These are phyloP conservation scores for Xylaria longipes DNA, from an alignment of 495 filamentous ascomycete genomes.

Conservation along the genomic window DNA sequence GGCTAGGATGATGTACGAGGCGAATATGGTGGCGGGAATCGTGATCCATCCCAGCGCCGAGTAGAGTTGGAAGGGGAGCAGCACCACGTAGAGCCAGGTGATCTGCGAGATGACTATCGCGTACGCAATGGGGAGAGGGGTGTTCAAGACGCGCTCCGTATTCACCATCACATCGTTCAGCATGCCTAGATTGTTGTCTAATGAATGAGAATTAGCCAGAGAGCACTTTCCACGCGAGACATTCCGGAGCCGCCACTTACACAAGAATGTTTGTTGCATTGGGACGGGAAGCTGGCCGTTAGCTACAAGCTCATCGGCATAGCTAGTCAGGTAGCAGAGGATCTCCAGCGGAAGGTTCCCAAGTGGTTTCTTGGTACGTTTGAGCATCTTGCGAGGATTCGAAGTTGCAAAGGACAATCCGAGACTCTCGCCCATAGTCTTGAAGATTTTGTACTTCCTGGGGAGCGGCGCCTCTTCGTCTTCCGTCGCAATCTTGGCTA, in stretches of 20 bases:
- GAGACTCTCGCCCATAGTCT: constrained; percentile 69
- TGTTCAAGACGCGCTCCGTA: constrained; percentile 82
- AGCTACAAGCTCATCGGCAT: constrained; percentile 60
- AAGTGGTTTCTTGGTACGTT: constrained; percentile 65
- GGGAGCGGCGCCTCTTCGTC: constrained; percentile 52
- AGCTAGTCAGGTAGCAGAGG: constrained; percentile 72
- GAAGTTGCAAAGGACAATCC: constrained; percentile 72
- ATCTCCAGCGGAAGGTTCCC: constrained; percentile 83
- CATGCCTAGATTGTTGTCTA: constrained; percentile 57
- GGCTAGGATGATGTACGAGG: constrained; percentile 89
- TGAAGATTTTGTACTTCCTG: constrained; percentile 60
- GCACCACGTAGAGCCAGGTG: constrained; percentile 83
- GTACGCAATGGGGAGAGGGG: constrained; percentile 84
- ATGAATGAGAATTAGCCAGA: neutral
- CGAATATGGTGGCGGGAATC: constrained; percentile 81
- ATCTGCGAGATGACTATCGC: constrained; percentile 86
- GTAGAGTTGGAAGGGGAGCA: constrained; percentile 85
- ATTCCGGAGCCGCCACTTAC: constrained; percentile 28
- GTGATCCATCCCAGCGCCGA: constrained; percentile 69
- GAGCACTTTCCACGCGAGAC: neutral
- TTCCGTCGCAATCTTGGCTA: constrained; percentile 70
- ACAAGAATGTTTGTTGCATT: constrained; percentile 58
- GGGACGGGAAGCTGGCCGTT: constrained; percentile 62
- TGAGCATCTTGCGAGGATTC: constrained; percentile 76
- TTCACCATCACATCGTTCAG: constrained; percentile 78